phyloP scores from a whole-genome alignment of 257 asterid genomes.

The Solanum piurae region DNA sequence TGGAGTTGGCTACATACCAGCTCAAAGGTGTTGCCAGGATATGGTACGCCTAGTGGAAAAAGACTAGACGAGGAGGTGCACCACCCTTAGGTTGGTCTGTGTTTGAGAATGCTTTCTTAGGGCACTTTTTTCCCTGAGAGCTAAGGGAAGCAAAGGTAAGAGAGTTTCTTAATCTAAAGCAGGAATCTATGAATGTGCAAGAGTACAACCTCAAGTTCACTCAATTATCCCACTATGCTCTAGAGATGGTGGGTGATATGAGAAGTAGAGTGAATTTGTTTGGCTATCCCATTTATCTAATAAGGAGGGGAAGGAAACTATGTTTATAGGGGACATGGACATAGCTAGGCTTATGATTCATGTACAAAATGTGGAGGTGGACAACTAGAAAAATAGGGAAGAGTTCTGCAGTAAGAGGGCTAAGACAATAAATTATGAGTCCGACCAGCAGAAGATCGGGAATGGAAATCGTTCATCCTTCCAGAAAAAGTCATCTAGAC shows the following conservation, averaged over 20 bases:
- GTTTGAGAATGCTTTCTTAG: neutral
- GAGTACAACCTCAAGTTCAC: neutral
- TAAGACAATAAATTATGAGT: no score
- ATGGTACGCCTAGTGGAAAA: neutral
- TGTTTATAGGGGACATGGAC: neutral
- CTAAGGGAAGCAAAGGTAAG: neutral
- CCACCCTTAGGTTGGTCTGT: neutral
- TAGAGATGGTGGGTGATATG: no score
- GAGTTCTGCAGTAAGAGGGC: neutral
- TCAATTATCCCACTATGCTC: neutral
- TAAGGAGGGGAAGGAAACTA: fast-evolving
- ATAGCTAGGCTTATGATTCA: neutral
- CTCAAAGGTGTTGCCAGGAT: neutral
- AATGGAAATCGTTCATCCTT: neutral
- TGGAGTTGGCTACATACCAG: neutral
- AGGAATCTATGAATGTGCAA: neutral
- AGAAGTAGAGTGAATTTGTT: neutral
- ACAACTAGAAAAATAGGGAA: neutral
- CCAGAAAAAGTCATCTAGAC: neutral
- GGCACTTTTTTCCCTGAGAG: neutral
- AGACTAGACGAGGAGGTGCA: neutral
- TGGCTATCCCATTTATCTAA: no score
- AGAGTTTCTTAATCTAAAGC: neutral
- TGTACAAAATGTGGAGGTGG: neutral
- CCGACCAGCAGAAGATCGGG: no score